Percentiles rank a stretch among this genome's conserved stretches.
Evolutionary conservation across 75 land plant species (phyloP).

Genomic region (Azolla pinnata): DNA sequence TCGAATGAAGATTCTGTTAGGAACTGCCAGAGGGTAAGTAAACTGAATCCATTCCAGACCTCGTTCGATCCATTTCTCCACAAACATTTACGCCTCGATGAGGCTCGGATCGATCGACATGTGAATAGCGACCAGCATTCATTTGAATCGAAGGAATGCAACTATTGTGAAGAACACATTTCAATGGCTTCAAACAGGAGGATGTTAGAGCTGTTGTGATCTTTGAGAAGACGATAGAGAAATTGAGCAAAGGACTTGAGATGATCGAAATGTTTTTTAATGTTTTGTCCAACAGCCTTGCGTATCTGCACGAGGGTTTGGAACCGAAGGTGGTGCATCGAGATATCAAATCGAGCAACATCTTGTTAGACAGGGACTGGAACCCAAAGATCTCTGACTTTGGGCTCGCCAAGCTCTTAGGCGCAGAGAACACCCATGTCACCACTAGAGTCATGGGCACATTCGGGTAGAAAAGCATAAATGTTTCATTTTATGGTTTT

Average conservation of each 20-base stretch:
- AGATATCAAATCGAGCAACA: slow-evolving; percentile 82
- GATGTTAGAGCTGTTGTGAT: too few relatives aligned
- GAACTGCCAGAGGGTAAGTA: slow-evolving; percentile 77
- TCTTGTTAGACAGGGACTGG: slow-evolving; percentile 67
- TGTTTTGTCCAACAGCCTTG: slow-evolving; percentile 34
- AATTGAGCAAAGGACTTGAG: too few relatives aligned
- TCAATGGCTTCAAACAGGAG: too few relatives aligned
- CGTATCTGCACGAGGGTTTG: slow-evolving; percentile 82
- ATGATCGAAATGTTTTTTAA: too few relatives aligned
- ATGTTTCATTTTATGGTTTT: neutral
- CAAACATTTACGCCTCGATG: too few relatives aligned
- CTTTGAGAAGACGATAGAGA: too few relatives aligned
- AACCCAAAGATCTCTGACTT: slow-evolving; percentile 94
- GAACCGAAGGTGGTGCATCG: slow-evolving; percentile 96
- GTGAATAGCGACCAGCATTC: too few relatives aligned
- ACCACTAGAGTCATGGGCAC: slow-evolving; percentile 86
- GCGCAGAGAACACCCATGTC: slow-evolving; percentile 56
- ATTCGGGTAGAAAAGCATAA: slow-evolving; percentile 54
- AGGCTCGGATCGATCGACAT: too few relatives aligned
- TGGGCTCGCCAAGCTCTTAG: slow-evolving; percentile 93
- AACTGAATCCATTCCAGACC: too few relatives aligned
- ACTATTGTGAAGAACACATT: too few relatives aligned
- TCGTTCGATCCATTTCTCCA: too few relatives aligned
- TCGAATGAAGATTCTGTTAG: slow-evolving; percentile 55
- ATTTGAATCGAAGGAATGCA: too few relatives aligned